A percentile compares a stretch with the other conserved stretches of the same genome.
Evolutionary conservation across 768 basidiomycete genomes (phyloP).

Genomic region (Collybiopsis confluens): DNA sequence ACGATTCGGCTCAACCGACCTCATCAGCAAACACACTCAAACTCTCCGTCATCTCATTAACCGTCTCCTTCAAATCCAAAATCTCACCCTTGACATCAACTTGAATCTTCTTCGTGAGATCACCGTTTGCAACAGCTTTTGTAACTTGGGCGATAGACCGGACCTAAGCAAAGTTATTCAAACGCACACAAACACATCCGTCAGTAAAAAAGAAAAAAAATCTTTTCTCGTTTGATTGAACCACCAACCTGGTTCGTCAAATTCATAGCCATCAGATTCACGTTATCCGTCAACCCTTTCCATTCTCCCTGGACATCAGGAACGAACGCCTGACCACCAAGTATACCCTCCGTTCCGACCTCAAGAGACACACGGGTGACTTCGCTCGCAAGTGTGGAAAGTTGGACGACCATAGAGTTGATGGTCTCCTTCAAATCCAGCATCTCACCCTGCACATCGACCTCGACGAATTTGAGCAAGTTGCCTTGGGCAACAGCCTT

Average conservation of each 20-base stretch:
- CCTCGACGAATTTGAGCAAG: slow-evolving; percentile 77
- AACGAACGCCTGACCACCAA: slow-evolving; percentile 90
- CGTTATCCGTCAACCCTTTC: slow-evolving; percentile 81
- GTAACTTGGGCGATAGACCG: slow-evolving; percentile 78
- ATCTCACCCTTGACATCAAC: slow-evolving; percentile 94
- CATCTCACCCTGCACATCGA: slow-evolving; percentile 91
- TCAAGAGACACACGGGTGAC: slow-evolving; percentile 92
- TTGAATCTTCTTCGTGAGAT: slow-evolving; percentile 83
- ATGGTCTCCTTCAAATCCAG: slow-evolving; percentile 82
- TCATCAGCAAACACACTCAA: slow-evolving; percentile 84
- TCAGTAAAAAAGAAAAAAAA: slow-evolving; percentile 36
- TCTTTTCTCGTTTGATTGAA: slow-evolving; percentile 23
- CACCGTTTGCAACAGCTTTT: slow-evolving; percentile 90
- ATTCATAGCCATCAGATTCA: slow-evolving; percentile 88
- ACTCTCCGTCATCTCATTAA: slow-evolving; percentile 92
- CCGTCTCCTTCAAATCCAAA: slow-evolving; percentile 83
- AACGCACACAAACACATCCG: not conserved
- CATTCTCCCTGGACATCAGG: slow-evolving; percentile 94
- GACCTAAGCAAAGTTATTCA: not conserved
- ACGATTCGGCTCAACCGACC: slow-evolving; percentile 28
- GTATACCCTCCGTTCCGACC: slow-evolving; percentile 88
- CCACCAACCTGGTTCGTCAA: slow-evolving; percentile 84
- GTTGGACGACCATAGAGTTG: slow-evolving; percentile 82
- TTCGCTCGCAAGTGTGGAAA: slow-evolving; percentile 71
- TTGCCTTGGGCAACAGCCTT: slow-evolving; percentile 87